Evolutionary conservation across 169 alveolate genomes (phyloP), one percentile per base, ranked within the genome.

Genomic region (Besnoitia besnoiti): DNA sequence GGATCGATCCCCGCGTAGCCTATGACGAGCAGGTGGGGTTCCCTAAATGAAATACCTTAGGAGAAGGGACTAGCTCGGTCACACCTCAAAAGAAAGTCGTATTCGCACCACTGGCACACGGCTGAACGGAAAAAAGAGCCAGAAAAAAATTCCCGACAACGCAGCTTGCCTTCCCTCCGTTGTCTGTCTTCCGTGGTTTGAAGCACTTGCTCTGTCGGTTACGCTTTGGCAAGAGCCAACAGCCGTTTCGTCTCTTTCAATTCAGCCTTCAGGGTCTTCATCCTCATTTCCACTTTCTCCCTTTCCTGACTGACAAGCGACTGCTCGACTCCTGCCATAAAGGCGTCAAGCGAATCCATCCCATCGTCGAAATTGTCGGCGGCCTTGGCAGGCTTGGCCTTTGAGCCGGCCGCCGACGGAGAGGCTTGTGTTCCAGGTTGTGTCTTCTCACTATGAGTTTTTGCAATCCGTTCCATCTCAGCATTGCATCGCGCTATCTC

Each of bases 291-390:
- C 55, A 40, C 55, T 42, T 77, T 77, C 87, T 77, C 59, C 16
- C 35, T 19, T 40, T 77, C 87, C 59, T 77, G 61, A 24, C 24
- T 24, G 50, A 30, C 49, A 10, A 77, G 87, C 0, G 50, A 40
- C 61, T 39, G 37, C 59, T 77, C 44, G 8, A 77, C 59, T 12
- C 59, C 55, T 21, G 40, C 47, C 87, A 77, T 77, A 27, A 40
- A 77, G 61, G 87, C 87, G 47, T 77, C 87, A 16, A 77, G 87
- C 40, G 87, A 44, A 27, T 77, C 87, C 35, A 8, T 35, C 8
- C n/a, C 87, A 33, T 67, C 80, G 14, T n/a, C 80, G 8, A 30
- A 14, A 7, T 67, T 16, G 8, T n/a, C 80, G 24, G 44, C 44
- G 12, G 14, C 40, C n/a, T 67, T 35, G 24, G 19, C 80, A 21